phyloP scores from a whole-genome alignment of 495 filamentous ascomycete species.

The Talaromyces proteolyticus region DNA sequence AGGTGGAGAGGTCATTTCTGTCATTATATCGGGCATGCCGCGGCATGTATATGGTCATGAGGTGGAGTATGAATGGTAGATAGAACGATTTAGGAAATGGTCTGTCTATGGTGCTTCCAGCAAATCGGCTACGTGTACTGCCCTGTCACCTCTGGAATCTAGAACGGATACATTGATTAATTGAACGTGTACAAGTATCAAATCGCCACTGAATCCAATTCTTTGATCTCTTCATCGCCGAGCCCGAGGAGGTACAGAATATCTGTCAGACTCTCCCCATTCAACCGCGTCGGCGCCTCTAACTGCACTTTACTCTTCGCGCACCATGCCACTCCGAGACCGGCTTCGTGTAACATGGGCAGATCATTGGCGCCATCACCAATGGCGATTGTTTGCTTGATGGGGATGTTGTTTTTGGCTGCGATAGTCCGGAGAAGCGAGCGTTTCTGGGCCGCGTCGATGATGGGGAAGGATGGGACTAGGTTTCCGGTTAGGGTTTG shows the following conservation, averaged over 20 bases:
- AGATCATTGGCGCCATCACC: slow-evolving; percentile 96
- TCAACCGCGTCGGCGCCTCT: slow-evolving; percentile 75
- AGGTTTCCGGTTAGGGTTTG: slow-evolving; percentile 77
- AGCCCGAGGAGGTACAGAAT: slow-evolving; percentile 81
- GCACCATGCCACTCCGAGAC: slow-evolving; percentile 87
- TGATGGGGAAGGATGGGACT: slow-evolving; percentile 59
- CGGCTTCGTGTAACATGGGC: slow-evolving; percentile 83
- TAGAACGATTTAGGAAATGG: too few relatives aligned
- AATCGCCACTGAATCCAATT: slow-evolving; percentile 24
- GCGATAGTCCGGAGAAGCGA: slow-evolving; percentile 74
- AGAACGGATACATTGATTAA: too few relatives aligned
- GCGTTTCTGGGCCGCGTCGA: slow-evolving; percentile 76
- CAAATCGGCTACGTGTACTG: too few relatives aligned
- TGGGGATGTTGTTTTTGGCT: slow-evolving; percentile 57
- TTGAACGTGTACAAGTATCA: too few relatives aligned
- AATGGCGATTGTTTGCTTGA: slow-evolving; percentile 77
- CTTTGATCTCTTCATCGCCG: slow-evolving; percentile 54
- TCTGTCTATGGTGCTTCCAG: too few relatives aligned
- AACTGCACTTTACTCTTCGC: slow-evolving; percentile 90
- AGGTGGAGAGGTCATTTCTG: too few relatives aligned
- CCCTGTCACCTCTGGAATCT: too few relatives aligned
- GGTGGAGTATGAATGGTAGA: too few relatives aligned
- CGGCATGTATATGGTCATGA: too few relatives aligned
- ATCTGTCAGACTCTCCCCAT: slow-evolving; percentile 72
- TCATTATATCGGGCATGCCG: too few relatives aligned